A percentile compares a stretch with the other conserved stretches of the same genome.
These are phyloP conservation scores for Fusarium sarcochroum DNA, from an alignment of 2,329 filamentous ascomycete species.

Conservation along the genomic window DNA sequence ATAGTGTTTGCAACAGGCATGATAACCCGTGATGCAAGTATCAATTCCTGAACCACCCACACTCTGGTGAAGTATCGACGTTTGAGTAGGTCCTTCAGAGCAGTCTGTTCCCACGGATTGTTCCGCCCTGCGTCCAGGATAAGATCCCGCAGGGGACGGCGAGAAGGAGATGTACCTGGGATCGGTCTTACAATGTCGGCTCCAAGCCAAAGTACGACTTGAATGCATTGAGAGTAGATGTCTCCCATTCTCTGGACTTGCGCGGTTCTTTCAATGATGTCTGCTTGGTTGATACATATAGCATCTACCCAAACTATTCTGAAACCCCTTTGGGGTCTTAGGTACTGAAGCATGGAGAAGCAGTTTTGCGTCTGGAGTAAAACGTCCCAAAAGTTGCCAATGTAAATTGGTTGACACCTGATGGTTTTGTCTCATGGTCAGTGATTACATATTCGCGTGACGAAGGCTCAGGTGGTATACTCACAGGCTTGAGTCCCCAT, in stretches of 20 bases:
- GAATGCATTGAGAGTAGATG: neutral
- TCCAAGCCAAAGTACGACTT: neutral
- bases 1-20: neutral
- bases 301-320: slow-evolving; percentile 11
- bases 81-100: neutral
- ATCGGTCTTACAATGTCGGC: neutral
- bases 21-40: neutral
- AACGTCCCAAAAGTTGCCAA: neutral
- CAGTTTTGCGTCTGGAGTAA: slow-evolving; percentile 5
- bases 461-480: neutral
- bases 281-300: slow-evolving; percentile 5
- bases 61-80: neutral
- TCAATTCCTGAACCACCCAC: neutral
- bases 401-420: neutral
- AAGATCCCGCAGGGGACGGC: neutral
- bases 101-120: neutral
- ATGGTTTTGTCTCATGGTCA: neutral
- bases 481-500: neutral
- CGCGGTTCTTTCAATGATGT: neutral
- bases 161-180: neutral
- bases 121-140: neutral
- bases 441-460: neutral
- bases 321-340: neutral
- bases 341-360: neutral
- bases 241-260: slow-evolving; percentile 3